Evolutionary conservation across 331 rosid species (phyloP).

Genomic region (Rosa hybrid): DNA sequence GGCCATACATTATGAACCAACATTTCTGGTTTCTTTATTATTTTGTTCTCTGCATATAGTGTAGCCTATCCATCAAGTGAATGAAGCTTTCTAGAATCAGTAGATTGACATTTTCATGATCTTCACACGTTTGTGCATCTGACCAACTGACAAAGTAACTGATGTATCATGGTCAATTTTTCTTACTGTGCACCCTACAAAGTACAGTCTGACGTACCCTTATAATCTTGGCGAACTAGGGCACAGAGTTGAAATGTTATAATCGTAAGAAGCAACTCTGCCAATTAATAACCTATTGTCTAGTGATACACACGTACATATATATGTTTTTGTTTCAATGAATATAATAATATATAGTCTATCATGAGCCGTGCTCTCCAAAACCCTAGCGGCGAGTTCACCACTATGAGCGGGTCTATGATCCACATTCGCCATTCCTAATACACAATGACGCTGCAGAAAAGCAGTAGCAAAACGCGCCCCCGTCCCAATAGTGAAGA

Average conservation of each 20-base stretch:
- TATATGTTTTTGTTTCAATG: too few relatives aligned
- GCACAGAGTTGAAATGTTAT: not conserved
- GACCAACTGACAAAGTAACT: not conserved
- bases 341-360: too few relatives aligned
- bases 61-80: not conserved
- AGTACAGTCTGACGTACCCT: not conserved
- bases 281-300: too few relatives aligned
- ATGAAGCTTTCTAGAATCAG: not conserved
- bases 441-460: too few relatives aligned
- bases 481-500: too few relatives aligned
- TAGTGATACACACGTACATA: too few relatives aligned
- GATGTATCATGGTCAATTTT: not conserved
- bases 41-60: not conserved
- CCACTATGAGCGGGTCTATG: too few relatives aligned
- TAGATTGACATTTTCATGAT: not conserved
- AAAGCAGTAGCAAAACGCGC: too few relatives aligned
- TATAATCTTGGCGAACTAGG: not conserved
- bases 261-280: too few relatives aligned
- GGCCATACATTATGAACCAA: constrained; percentile 2
- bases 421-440: too few relatives aligned
- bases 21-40: not conserved
- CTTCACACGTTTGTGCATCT: not conserved
- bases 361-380: too few relatives aligned
- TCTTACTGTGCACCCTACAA: not conserved
- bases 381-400: too few relatives aligned